phyloP scores from a whole-genome alignment of 2,329 filamentous ascomycete genomes.

The Emmonsia crescens region DNA sequence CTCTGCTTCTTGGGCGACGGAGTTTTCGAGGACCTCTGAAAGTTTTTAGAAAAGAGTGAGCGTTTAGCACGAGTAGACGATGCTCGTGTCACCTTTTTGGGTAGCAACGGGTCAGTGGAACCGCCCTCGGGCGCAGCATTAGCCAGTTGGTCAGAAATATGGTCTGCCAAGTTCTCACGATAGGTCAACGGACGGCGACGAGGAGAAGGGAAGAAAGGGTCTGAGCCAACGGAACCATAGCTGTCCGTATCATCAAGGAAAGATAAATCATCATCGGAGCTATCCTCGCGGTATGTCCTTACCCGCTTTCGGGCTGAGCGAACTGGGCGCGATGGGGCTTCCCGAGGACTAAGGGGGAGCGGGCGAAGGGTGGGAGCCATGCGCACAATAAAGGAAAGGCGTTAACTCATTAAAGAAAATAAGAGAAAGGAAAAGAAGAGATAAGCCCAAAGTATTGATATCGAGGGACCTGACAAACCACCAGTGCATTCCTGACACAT shows the following conservation, averaged over 20 bases:
- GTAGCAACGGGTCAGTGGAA: neutral
- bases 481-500: neutral
- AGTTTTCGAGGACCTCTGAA: constrained; percentile 3
- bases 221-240: neutral
- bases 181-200: constrained; percentile 3
- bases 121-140: neutral
- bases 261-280: constrained; percentile 20
- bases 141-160: neutral
- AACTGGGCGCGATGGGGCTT: constrained; percentile 22
- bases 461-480: neutral
- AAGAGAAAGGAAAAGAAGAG: neutral
- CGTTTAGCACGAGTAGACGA: constrained; percentile 7
- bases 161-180: neutral
- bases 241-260: constrained; percentile 5
- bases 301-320: constrained; percentile 27
- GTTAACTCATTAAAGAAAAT: neutral
- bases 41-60: constrained; percentile 10
- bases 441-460: neutral
- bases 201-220: neutral
- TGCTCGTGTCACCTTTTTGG: constrained; percentile 6
- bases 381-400: neutral
- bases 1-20: constrained; percentile 9
- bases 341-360: constrained; percentile 6
- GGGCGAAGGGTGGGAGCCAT: constrained; percentile 24
- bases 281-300: constrained; percentile 29